A percentile compares a stretch with the other conserved stretches of the same genome.
Conservation (phyloP, 768 basidiomycete genomes). For the Psilocybe sp. region DNA sequence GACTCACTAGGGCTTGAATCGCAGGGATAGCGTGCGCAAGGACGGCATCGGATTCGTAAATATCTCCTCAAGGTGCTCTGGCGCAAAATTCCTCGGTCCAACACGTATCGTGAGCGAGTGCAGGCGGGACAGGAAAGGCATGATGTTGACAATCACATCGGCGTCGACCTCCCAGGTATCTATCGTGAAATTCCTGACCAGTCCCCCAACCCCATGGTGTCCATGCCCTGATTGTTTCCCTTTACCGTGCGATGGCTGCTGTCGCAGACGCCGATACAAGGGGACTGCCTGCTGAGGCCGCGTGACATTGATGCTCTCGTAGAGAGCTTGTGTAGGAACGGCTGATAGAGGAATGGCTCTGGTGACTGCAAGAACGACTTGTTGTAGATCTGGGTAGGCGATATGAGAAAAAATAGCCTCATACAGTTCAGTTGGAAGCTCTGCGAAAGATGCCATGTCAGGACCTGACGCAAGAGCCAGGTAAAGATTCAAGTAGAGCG, state of each 20-base stretch:
- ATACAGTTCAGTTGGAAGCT: constrained; percentile 68
- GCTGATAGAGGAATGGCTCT: constrained; percentile 61
- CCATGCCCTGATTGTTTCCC: neutral
- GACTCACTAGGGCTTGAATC: constrained; percentile 83
- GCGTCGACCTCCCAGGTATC: constrained; percentile 73
- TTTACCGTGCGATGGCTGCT: neutral
- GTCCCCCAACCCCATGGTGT: constrained; percentile 14
- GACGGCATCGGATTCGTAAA: constrained; percentile 40
- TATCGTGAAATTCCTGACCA: constrained; percentile 49
- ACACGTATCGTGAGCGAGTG: constrained; percentile 57
- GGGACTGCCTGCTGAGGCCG: constrained; percentile 49
- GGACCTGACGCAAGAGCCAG: neutral
- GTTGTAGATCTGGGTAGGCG: constrained; percentile 42
- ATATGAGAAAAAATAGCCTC: constrained; percentile 53
- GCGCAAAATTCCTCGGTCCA: constrained; percentile 73
- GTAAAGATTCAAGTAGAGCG: neutral
- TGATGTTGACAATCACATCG: constrained; percentile 68
- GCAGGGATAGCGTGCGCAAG: constrained; percentile 55
- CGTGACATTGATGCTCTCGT: constrained; percentile 51
- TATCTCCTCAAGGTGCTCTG: constrained; percentile 79
- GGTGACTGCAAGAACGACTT: constrained; percentile 54
- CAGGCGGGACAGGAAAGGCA: constrained; percentile 53
- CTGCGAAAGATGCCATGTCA: constrained; percentile 24
- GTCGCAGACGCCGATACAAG: constrained; percentile 55
- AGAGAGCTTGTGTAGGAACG: constrained; percentile 57